These are phyloP conservation scores for Moesziomyces antarcticus DNA, from an alignment of 1,284 basidiomycete genomes.

Conservation along the genomic window DNA sequence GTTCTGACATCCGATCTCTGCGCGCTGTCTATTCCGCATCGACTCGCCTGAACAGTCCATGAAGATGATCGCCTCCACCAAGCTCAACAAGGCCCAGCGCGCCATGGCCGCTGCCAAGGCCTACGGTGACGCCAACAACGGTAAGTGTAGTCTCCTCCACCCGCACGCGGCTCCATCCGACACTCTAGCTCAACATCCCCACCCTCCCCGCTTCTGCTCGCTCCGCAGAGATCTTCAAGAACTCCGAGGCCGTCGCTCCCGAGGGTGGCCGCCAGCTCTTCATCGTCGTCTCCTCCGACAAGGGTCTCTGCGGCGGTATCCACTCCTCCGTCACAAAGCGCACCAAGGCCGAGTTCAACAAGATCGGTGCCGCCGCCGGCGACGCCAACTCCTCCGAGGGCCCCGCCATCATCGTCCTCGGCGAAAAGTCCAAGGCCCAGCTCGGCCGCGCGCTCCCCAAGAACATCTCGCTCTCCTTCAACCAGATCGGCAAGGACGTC, in stretches of 20 bases:
- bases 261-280: slow-evolving; percentile 70
- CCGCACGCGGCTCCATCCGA: neutral
- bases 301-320: slow-evolving; percentile 99
- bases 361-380: slow-evolving; percentile 72
- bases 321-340: slow-evolving; percentile 95
- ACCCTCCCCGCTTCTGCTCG: neutral
- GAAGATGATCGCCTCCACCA: slow-evolving; percentile 96
- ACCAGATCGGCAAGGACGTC: slow-evolving; percentile 96
- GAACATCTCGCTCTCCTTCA: slow-evolving; percentile 88
- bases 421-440: slow-evolving; percentile 98
- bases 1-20: neutral
- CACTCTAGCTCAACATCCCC: neutral
- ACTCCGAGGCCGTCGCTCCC: slow-evolving; percentile 61
- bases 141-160: slow-evolving; percentile 70
- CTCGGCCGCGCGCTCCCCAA: slow-evolving; percentile 76
- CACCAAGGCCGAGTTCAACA: slow-evolving; percentile 75
- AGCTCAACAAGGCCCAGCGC: slow-evolving; percentile 86
- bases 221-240: slow-evolving; percentile 62
- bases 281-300: slow-evolving; percentile 96
- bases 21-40: slow-evolving; percentile 7
- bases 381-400: slow-evolving; percentile 63
- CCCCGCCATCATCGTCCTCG: slow-evolving; percentile 74
- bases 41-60: slow-evolving; percentile 77
- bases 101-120: slow-evolving; percentile 93
- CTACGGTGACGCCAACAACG: slow-evolving; percentile 92